A percentile compares a stretch with the other conserved stretches of the same genome.
Evolutionary conservation across 305 asterid genomes (phyloP).

Genomic region (Plantago rigida): DNA sequence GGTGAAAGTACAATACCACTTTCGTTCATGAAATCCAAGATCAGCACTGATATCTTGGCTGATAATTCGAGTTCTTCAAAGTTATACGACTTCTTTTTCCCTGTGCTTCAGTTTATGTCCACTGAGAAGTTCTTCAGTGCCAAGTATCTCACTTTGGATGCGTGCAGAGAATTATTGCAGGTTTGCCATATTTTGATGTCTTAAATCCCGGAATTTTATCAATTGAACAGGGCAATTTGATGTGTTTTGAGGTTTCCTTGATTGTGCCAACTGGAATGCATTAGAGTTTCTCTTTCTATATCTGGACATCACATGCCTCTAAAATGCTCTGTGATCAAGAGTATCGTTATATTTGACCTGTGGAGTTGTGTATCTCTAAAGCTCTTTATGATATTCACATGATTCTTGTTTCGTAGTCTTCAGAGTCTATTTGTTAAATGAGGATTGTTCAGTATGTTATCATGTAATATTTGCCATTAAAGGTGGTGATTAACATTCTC

Average conservation of each 20-base stretch:
- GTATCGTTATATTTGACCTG: not conserved
- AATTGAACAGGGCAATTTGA: constrained; percentile 13
- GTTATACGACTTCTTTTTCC: constrained; percentile 46
- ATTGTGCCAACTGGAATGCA: constrained; percentile 2
- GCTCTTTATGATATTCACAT: not conserved
- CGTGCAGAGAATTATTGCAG: constrained; percentile 74
- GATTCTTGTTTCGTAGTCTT: not conserved
- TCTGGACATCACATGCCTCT: not conserved
- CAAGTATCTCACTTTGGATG: constrained; percentile 64
- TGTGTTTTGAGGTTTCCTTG: constrained; percentile 5
- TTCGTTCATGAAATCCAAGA: constrained; percentile 41
- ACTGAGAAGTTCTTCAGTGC: constrained; percentile 58
- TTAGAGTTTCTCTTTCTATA: not conserved
- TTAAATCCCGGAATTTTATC: not conserved
- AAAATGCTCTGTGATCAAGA: not conserved
- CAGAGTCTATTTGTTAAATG: not conserved
- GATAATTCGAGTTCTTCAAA: constrained; percentile 48
- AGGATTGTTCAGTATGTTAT: not conserved
- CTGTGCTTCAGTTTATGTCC: constrained; percentile 59
- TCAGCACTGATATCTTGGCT: constrained; percentile 39
- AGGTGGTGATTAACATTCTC: too few species aligned
- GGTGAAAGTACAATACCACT: constrained; percentile 41
- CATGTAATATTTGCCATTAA: not conserved
- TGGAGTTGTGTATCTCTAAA: not conserved
- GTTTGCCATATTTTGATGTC: constrained; percentile 31